These are phyloP conservation scores for Naematelia aurantialba DNA, from an alignment of 768 basidiomycete genomes.

Conservation along the genomic window DNA sequence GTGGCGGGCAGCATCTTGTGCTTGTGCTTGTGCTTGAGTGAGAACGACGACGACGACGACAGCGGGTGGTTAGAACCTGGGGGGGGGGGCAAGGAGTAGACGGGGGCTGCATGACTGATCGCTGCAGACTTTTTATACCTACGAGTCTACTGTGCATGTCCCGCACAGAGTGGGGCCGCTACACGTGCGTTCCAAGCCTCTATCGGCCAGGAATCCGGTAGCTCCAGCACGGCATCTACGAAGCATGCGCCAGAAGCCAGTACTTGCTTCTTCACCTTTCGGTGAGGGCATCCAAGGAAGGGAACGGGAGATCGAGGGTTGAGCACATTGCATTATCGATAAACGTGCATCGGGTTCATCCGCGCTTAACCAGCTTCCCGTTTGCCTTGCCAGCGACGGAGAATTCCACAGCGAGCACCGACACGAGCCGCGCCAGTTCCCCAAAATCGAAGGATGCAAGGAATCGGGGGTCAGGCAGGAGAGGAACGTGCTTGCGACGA, in stretches of 20 bases:
- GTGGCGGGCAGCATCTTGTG: constrained; percentile 4
- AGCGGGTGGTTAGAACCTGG: too few species aligned
- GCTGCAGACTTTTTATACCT: background rate
- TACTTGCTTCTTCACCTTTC: too few species aligned
- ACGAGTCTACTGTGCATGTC: background rate
- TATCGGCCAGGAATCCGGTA: too few species aligned
- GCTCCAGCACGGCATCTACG: too few species aligned
- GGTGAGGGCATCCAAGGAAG: too few species aligned
- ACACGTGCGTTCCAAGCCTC: background rate
- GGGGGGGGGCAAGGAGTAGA: background rate
- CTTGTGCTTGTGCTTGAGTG: background rate
- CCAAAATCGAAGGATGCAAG: too few species aligned
- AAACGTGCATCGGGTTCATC: background rate
- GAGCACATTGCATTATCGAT: background rate
- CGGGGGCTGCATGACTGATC: background rate
- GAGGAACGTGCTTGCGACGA: too few species aligned
- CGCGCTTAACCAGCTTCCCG: background rate
- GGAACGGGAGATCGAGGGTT: background rate
- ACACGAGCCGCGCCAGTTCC: too few species aligned
- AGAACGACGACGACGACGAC: too few species aligned
- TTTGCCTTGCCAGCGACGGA: background rate
- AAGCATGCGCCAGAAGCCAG: too few species aligned
- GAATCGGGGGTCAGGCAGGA: too few species aligned
- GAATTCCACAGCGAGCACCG: too few species aligned
- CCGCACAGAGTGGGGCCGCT: background rate